phyloP scores from a whole-genome alignment of 1,284 basidiomycete genomes.

The Puccinia sorghi region DNA sequence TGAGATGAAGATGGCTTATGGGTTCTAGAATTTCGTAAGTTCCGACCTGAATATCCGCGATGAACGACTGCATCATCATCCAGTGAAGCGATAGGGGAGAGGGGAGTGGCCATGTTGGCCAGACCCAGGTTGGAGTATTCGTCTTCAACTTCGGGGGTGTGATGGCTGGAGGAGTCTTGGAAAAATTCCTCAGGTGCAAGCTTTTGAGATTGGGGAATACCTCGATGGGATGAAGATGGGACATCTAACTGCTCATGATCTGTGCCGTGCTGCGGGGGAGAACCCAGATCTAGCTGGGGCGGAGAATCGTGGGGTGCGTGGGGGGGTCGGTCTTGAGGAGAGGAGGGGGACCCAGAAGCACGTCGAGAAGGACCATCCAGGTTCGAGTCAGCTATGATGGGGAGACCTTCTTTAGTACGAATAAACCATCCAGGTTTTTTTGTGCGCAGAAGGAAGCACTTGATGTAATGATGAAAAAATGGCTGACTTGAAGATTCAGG shows the following conservation, averaged over 20 bases:
- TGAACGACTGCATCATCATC: not conserved
- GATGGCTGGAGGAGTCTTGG: constrained; percentile 1
- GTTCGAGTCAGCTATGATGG: not conserved
- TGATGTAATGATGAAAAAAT: not conserved
- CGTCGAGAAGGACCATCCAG: not conserved
- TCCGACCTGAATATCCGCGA: not conserved
- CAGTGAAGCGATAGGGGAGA: not conserved
- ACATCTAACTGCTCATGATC: not conserved
- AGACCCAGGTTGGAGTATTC: constrained; percentile 11
- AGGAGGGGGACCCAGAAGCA: not conserved
- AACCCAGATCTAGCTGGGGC: not conserved
- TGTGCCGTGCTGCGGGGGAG: not conserved
- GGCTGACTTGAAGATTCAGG: not conserved
- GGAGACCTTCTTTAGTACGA: not conserved
- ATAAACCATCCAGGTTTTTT: not conserved
- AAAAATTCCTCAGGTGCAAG: not conserved
- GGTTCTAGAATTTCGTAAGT: not conserved
- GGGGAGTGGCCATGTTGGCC: not conserved
- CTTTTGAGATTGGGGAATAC: not conserved
- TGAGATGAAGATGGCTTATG: not conserved
- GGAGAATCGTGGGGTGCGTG: not conserved
- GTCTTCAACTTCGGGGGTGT: not conserved
- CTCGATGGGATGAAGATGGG: not conserved
- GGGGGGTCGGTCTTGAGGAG: not conserved
- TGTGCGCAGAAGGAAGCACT: not conserved